Base-by-base conservation (phyloP, 1,139 yeast species). In the Citeromyces siamensis region DNA sequence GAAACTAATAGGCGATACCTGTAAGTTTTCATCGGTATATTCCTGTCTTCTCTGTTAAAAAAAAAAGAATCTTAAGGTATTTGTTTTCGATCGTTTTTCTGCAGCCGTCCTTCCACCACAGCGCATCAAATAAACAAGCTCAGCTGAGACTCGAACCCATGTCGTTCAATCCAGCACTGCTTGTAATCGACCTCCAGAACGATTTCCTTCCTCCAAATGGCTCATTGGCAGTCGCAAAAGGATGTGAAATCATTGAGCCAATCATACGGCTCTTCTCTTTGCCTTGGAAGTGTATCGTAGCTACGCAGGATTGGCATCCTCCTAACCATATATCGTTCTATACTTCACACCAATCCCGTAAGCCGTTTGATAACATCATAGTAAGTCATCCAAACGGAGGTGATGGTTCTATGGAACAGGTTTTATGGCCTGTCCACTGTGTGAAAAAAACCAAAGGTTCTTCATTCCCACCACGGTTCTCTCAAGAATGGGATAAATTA, bases 281-380 rank as follows among this genome's bases (percentile, higher is more conserved):
- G 14, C 50, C 63, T 3, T 86, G 94, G 93, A 59, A 64, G 28
- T 57, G 74, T 3, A 61, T 84, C 4, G 68, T 82, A 2, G 79
- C 86, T 31, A 79, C 94, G 2, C 75, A 79, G 50, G 97, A 88
- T 52, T 85, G 94, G 94, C 97, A 88, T 52, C 94, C 95, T 0
- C 34, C 46, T 10, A 63, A 72, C 48, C 96, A 88, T 52, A 66
- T 71, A 2, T 84, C 95, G 3, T 88, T 88, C 62, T 95, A 96
- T 0, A 66, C 76, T 1, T 74, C 70, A 39, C 85, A 83, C 46
- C 56, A 53, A 0, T 64, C 62, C 6, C 31, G 16, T 10, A 55
- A 61, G 2, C 83, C 90, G 1, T 85, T 62, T 51, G 59, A 73
- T 0, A 53, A 60, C 3, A 43, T 68, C 34, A 59, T 54, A 37